phyloP scores from a whole-genome alignment of 306 rosid genomes.

The Rubus parviflorus region DNA sequence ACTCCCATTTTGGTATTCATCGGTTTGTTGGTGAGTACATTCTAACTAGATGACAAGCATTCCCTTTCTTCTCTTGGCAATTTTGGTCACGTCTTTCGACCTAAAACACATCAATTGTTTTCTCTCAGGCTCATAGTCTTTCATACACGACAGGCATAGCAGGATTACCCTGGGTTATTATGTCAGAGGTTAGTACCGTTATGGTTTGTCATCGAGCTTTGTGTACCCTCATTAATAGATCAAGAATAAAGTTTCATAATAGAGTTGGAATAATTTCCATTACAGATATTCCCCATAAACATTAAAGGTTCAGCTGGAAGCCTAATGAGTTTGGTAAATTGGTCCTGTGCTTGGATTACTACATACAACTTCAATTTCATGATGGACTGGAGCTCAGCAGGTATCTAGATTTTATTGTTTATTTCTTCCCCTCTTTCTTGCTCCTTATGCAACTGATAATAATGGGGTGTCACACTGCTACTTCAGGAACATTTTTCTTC shows the following conservation, averaged over 20 bases:
- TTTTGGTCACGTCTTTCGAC: background rate
- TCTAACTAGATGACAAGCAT: background rate
- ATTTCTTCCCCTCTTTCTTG: background rate
- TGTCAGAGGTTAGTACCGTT: slow-evolving; percentile 15
- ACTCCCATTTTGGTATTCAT: slow-evolving; percentile 27
- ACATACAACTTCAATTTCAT: slow-evolving; percentile 71
- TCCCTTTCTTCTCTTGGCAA: background rate
- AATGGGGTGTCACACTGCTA: background rate
- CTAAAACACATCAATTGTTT: background rate
- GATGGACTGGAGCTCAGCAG: slow-evolving; percentile 75
- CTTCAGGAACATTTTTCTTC: slow-evolving; percentile 70
- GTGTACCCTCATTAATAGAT: background rate
- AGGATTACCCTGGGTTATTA: slow-evolving; percentile 20
- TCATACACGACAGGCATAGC: slow-evolving; percentile 6
- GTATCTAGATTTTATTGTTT: slow-evolving; percentile 23
- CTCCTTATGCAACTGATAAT: background rate
- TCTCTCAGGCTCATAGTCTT: background rate
- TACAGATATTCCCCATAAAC: slow-evolving; percentile 78
- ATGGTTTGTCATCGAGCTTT: background rate
- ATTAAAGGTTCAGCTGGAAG: slow-evolving; percentile 87
- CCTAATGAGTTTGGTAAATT: slow-evolving; percentile 62
- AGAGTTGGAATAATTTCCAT: background rate
- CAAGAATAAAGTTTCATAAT: background rate
- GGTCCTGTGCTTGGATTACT: slow-evolving; percentile 70
- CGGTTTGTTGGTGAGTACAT: slow-evolving; percentile 26